Evolutionary conservation across 805 yeast genomes (phyloP).

Genomic region (Metschnikowia dekortorum): DNA sequence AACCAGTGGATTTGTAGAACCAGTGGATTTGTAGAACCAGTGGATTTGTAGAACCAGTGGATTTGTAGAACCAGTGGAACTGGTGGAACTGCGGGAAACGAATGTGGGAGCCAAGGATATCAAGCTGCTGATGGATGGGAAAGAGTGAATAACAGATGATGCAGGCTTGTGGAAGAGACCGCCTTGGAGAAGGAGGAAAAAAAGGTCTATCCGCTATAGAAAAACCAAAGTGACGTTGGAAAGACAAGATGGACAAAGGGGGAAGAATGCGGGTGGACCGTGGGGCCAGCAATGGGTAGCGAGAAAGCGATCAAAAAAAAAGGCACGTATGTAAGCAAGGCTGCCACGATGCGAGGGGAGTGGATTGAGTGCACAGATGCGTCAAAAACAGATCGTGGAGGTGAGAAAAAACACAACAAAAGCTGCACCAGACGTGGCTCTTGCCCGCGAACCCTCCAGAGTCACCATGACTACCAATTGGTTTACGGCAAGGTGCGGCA

Average conservation of each 20-base stretch:
- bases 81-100: too few species aligned
- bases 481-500: neutral
- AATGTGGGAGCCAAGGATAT: neutral
- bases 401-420: constrained; percentile 1
- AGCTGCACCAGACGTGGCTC: neutral
- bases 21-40: too few species aligned
- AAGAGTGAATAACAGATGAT: constrained; percentile 4
- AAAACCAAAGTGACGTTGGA: constrained; percentile 1
- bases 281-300: neutral
- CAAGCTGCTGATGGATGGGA: constrained; percentile 2
- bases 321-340: neutral
- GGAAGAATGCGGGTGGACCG: neutral
- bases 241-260: neutral
- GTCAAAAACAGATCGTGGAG: constrained; percentile 1
- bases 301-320: constrained; percentile 3
- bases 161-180: neutral
- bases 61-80: too few species aligned
- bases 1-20: too few species aligned
- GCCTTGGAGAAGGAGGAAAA: neutral
- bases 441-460: neutral
- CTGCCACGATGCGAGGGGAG: constrained; percentile 4
- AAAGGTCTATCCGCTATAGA: neutral
- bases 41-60: too few species aligned
- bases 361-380: neutral
- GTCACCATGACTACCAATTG: neutral